Evolutionary conservation across 2,329 filamentous ascomycete species (phyloP), one percentile per base, ranked within the genome.

Genomic region (Trichoderma atrobrunneum): DNA sequence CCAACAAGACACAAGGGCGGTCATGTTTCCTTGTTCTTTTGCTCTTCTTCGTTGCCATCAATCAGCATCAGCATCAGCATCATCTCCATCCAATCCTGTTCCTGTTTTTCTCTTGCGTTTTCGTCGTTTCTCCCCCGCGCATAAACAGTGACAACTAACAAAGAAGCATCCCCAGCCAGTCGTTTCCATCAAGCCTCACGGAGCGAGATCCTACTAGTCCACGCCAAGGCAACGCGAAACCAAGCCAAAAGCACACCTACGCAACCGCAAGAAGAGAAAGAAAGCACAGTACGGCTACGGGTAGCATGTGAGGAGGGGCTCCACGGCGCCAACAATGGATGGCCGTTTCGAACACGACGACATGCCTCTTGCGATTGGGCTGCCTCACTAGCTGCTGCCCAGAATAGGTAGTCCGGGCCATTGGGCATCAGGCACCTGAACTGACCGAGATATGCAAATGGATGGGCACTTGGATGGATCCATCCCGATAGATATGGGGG

Each of bases 361-460:
- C 61, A 43, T 54, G 57, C 67, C 59, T 62, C 67, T 54, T 34
- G 69, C 51, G 18, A 71, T 66, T 71, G 69, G 69, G 69, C 69
- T 65, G 54, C 65, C 65, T 43, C 34, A 21, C 36, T 68, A 68
- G 65, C 26, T 10, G 65, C 18, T 60, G 26, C 65, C 65, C 65
- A 60, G 65, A 68, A 68, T 68, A 60, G 65, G 65, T 68, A 68
- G 70, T 72, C 54, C 21, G 70, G 48, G 32, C 54, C 62, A 61
- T 72, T 72, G 70, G 70, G 70, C 70, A 72, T 67, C 70, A 72
- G 70, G 70, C 70, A 72, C 70, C 70, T 48, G 51, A 72, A 72
- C 60, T 71, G 69, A 65, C 69, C 60, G 61, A 65, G 60, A 57
- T 60, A 61, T 30, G 28, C 28, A 60, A n/a, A 60, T 60, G 56